phyloP scores from a whole-genome alignment of 2,329 filamentous ascomycete species.

The Verticillium dahliae region DNA sequence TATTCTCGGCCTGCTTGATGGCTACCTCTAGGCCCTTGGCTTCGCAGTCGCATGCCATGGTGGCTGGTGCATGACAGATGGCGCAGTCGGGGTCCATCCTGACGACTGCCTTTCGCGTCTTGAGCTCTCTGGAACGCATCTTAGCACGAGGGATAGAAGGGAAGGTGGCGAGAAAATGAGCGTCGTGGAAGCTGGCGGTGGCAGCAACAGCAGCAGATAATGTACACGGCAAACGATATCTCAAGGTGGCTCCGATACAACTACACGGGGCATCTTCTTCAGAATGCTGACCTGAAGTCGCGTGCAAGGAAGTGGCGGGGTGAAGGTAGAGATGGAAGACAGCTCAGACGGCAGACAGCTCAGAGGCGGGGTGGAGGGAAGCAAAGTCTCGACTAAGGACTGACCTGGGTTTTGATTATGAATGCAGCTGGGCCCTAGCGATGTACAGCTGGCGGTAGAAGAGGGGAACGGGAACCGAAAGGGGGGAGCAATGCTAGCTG shows the following conservation, averaged over 20 bases:
- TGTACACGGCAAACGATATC: conserved; percentile 19
- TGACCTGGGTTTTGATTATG: conserved; percentile 13
- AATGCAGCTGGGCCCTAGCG: conserved; percentile 1
- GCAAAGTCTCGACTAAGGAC: conserved; percentile 7
- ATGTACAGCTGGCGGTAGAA: conserved; percentile 3
- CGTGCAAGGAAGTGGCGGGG: conserved; percentile 17
- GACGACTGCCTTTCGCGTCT: conserved; percentile 38
- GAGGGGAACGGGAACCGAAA: conserved; percentile 7
- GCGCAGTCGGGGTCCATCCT: conserved; percentile 67
- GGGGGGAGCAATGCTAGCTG: conserved; percentile 6
- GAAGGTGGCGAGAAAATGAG: conserved; percentile 1
- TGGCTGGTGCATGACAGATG: conserved; percentile 56
- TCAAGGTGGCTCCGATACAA: conserved; percentile 12
- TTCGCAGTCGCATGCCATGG: conserved; percentile 57
- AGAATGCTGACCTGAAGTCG: conserved; percentile 26
- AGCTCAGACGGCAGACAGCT: conserved; percentile 2
- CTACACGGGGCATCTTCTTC: conserved; percentile 17
- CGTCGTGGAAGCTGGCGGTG: not conserved
- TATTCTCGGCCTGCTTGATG: conserved; percentile 55
- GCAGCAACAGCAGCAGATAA: conserved; percentile 13
- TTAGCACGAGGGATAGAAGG: conserved; percentile 26
- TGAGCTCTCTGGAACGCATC: conserved; percentile 44
- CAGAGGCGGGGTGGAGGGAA: conserved; percentile 12
- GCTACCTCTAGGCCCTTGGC: conserved; percentile 57
- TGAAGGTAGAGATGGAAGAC: conserved; percentile 12